phyloP scores from a whole-genome alignment of 768 basidiomycete genomes.

The Lentinula sp. region DNA sequence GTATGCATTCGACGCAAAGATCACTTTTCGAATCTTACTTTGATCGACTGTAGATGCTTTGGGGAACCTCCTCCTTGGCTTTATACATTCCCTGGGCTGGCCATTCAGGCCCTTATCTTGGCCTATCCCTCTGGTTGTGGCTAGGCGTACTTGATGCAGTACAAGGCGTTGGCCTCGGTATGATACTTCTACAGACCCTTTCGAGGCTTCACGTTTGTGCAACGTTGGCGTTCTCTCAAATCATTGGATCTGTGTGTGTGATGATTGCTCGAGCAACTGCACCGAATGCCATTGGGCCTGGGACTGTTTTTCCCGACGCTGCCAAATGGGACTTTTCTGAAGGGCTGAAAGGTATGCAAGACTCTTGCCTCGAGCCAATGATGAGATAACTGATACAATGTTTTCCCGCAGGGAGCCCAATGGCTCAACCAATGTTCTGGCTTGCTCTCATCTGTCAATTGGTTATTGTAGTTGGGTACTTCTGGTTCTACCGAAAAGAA shows the following conservation, averaged over 20 bases:
- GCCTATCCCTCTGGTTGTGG: slow-evolving; percentile 91
- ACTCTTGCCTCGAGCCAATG: slow-evolving; percentile 37
- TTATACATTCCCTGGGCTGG: slow-evolving; percentile 95
- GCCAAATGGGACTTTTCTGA: slow-evolving; percentile 84
- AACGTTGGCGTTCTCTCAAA: slow-evolving; percentile 84
- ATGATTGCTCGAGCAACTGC: slow-evolving; percentile 91
- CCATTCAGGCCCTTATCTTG: slow-evolving; percentile 77
- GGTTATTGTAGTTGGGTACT: slow-evolving; percentile 85
- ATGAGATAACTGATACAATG: not conserved
- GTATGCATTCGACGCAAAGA: slow-evolving; percentile 23
- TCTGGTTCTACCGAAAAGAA: slow-evolving; percentile 97
- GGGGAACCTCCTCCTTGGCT: slow-evolving; percentile 92
- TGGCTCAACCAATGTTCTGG: slow-evolving; percentile 89
- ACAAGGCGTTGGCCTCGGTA: slow-evolving; percentile 90
- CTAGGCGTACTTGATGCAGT: slow-evolving; percentile 90
- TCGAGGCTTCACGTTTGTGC: slow-evolving; percentile 93
- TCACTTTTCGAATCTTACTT: not conserved
- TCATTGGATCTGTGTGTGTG: slow-evolving; percentile 85
- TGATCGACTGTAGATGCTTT: slow-evolving; percentile 78
- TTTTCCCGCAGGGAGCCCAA: slow-evolving; percentile 52
- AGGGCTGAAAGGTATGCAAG: slow-evolving; percentile 25
- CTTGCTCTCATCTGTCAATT: slow-evolving; percentile 74
- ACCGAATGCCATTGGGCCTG: slow-evolving; percentile 87
- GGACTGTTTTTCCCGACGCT: slow-evolving; percentile 86
- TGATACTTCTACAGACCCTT: slow-evolving; percentile 87